Conservation (phyloP, 75 land plant genomes). For the Selaginella tamariscina region DNA sequence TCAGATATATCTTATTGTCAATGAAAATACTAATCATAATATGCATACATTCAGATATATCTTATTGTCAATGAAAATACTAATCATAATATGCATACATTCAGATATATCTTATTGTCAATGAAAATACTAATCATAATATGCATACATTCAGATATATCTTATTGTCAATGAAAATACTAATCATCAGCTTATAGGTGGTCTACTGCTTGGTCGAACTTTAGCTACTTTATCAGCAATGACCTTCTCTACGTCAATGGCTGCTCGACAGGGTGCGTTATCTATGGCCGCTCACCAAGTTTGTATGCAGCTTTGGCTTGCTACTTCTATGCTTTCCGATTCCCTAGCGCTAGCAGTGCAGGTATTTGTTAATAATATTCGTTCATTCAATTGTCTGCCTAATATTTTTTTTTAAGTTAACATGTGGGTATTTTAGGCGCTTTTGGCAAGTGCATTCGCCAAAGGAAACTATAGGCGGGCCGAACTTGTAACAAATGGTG, state of each 20-base stretch:
- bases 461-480: conserved; percentile 53
- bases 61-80: no score
- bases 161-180: no score
- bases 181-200: conserved; percentile 48
- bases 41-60: no score
- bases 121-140: no score
- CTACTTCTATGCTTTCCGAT: conserved; percentile 81
- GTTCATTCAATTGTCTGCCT: no score
- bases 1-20: no score
- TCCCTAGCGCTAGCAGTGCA: conserved; percentile 95
- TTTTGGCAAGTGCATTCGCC: conserved; percentile 67
- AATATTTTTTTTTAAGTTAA: not conserved
- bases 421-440: conserved; percentile 36
- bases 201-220: conserved; percentile 58
- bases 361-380: conserved; percentile 18
- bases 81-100: no score
- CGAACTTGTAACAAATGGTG: conserved; percentile 43
- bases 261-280: conserved; percentile 71
- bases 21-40: no score
- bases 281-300: conserved; percentile 97
- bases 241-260: conserved; percentile 85
- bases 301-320: conserved; percentile 82
- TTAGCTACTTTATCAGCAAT: conserved; percentile 56
- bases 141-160: no score
- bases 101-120: no score